Evolutionary conservation across 495 filamentous ascomycete species (phyloP).

Genomic region (Aspergillus cavernicola): DNA sequence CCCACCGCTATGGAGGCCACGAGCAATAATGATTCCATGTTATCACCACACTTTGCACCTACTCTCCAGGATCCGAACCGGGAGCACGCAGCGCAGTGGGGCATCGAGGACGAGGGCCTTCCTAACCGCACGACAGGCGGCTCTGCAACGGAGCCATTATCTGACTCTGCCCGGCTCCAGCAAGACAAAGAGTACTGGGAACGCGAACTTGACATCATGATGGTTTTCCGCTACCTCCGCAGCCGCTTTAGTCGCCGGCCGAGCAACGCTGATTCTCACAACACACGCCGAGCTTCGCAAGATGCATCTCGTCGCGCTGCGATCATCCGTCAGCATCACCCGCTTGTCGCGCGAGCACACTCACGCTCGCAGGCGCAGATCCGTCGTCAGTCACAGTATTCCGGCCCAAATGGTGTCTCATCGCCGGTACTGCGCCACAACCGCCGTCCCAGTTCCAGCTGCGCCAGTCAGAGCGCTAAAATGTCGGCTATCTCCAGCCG

Average conservation of each 20-base stretch:
- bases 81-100: conserved; percentile 60
- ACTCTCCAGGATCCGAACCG: conserved; percentile 37
- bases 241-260: conserved; percentile 60
- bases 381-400: conserved; percentile 48
- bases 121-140: conserved; percentile 14
- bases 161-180: conserved; percentile 33
- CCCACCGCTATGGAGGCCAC: conserved; percentile 22
- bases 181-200: conserved; percentile 78
- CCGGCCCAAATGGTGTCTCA: conserved; percentile 40
- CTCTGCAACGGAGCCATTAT: conserved; percentile 24
- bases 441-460: conserved; percentile 61
- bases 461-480: conserved; percentile 75
- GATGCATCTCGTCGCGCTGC: conserved; percentile 74
- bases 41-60: conserved; percentile 43
- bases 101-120: conserved; percentile 59
- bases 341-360: conserved; percentile 62
- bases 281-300: conserved; percentile 42
- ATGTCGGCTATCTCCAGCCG: conserved; percentile 54
- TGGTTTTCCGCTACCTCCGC: conserved; percentile 83
- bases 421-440: conserved; percentile 37
- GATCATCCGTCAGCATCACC: conserved; percentile 79
- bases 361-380: conserved; percentile 45
- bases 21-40: conserved; percentile 26
- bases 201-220: conserved; percentile 74
- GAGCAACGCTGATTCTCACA: conserved; percentile 35